These are phyloP conservation scores for Fusarium sp. DNA, from an alignment of 2,329 filamentous ascomycete species.

Conservation along the genomic window DNA sequence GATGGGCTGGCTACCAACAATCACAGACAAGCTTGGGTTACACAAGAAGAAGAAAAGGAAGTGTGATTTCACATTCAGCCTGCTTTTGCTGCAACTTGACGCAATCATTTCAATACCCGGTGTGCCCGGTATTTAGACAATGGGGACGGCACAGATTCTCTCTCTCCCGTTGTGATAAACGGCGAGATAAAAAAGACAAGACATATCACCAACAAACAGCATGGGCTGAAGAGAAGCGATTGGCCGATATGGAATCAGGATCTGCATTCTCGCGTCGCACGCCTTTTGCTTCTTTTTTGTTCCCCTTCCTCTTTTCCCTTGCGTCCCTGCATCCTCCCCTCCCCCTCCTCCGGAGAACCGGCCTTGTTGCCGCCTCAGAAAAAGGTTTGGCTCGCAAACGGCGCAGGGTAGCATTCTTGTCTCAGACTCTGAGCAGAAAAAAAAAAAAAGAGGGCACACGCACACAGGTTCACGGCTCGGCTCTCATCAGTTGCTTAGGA, in stretches of 20 bases:
- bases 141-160: background rate
- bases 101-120: background rate
- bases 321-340: background rate
- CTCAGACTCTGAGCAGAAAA: background rate
- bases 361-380: constrained; percentile 1
- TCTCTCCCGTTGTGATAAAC: background rate
- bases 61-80: background rate
- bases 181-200: background rate
- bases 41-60: background rate
- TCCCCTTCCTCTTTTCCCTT: background rate
- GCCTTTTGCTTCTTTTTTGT: background rate
- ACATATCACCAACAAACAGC: background rate
- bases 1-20: background rate
- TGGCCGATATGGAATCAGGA: background rate
- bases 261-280: background rate
- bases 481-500: background rate
- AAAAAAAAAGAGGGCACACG: background rate
- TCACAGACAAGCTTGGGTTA: background rate
- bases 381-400: background rate
- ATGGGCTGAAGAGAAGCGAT: background rate
- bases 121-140: background rate
- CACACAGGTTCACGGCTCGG: background rate
- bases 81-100: background rate
- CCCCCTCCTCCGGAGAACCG: background rate
- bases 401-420: background rate